These are phyloP conservation scores for Mortierella sp. DNA, from an alignment of 371 early-diverging fungal species.

Conservation along the genomic window DNA sequence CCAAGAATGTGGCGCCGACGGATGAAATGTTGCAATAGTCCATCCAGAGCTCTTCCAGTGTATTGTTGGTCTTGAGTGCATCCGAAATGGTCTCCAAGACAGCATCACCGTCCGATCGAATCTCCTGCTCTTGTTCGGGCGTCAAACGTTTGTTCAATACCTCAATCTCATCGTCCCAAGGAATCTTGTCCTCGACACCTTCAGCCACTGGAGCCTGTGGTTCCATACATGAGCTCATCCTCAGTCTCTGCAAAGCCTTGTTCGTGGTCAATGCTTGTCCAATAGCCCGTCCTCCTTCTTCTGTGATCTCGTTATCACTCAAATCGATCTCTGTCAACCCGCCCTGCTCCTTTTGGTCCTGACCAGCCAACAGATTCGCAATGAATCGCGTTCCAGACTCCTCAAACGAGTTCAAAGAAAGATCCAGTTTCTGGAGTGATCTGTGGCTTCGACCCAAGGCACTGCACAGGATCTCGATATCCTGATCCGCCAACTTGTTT, in stretches of 20 bases:
- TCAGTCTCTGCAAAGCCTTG: constrained; percentile 52
- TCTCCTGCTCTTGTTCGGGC: constrained; percentile 35
- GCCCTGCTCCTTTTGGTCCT: constrained; percentile 14
- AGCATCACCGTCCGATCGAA: constrained; percentile 59
- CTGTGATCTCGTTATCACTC: constrained; percentile 64
- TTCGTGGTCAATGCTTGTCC: constrained; percentile 55
- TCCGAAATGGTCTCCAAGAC: constrained; percentile 53
- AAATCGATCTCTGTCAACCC: constrained; percentile 60
- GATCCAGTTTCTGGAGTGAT: constrained; percentile 52
- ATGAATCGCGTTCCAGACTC: constrained; percentile 53
- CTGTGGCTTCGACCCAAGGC: constrained; percentile 21
- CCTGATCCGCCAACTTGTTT: constrained; percentile 59
- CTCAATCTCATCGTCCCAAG: constrained; percentile 33
- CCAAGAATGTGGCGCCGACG: constrained; percentile 31
- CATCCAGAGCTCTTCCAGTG: constrained; percentile 59
- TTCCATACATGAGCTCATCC: constrained; percentile 58
- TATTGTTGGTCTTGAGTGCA: constrained; percentile 45
- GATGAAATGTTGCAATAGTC: constrained; percentile 64
- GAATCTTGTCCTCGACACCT: constrained; percentile 53
- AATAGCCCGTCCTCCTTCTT: constrained; percentile 57
- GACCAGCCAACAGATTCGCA: constrained; percentile 24
- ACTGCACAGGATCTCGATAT: constrained; percentile 44
- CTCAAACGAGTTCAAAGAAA: constrained; percentile 60
- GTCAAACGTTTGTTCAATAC: constrained; percentile 22
- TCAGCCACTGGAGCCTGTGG: constrained; percentile 46